Conservation (phyloP, 805 yeast genomes). For the Blastobotrys mokoenaii region DNA sequence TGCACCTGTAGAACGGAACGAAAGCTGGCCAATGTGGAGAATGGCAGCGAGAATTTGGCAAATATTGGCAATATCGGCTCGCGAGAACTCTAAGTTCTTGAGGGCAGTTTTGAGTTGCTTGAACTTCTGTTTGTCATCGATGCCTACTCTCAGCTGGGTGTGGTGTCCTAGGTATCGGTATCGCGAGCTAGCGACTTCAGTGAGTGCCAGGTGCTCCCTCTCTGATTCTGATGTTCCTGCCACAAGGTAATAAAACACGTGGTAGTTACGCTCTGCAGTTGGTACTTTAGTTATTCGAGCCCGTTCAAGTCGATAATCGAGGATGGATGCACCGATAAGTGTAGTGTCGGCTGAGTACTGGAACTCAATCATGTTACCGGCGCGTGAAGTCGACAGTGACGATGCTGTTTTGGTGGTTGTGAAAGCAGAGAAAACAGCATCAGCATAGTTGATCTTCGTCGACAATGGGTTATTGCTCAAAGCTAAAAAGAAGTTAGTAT, state of each 20-base stretch:
- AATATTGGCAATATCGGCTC: conserved; percentile 40
- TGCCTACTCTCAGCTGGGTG: conserved; percentile 34
- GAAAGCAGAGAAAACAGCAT: conserved; percentile 30
- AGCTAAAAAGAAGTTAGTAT: conserved; percentile 9
- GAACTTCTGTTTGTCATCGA: conserved; percentile 43
- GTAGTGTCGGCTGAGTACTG: conserved; percentile 39
- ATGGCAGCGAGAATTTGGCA: conserved; percentile 40
- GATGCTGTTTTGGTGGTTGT: conserved; percentile 32
- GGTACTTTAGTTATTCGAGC: conserved; percentile 45
- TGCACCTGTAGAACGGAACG: conserved; percentile 26
- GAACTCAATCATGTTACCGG: conserved; percentile 48
- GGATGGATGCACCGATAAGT: conserved; percentile 45
- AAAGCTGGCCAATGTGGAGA: conserved; percentile 35
- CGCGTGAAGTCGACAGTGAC: conserved; percentile 36
- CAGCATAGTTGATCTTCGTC: conserved; percentile 27
- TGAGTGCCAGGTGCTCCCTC: conserved; percentile 35
- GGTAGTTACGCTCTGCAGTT: conserved; percentile 48
- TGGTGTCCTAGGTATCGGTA: conserved; percentile 38
- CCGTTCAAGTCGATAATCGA: conserved; percentile 49
- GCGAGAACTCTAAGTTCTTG: conserved; percentile 39
- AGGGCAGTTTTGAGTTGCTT: conserved; percentile 41
- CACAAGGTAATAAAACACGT: conserved; percentile 48
- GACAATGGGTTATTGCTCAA: conserved; percentile 31
- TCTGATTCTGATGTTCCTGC: conserved; percentile 39
- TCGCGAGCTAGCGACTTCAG: conserved; percentile 27